Evolutionary conservation across 2,329 filamentous ascomycete genomes (phyloP), one percentile per base, ranked within the genome.

Genomic region (Pseudogymnoascus sp.): DNA sequence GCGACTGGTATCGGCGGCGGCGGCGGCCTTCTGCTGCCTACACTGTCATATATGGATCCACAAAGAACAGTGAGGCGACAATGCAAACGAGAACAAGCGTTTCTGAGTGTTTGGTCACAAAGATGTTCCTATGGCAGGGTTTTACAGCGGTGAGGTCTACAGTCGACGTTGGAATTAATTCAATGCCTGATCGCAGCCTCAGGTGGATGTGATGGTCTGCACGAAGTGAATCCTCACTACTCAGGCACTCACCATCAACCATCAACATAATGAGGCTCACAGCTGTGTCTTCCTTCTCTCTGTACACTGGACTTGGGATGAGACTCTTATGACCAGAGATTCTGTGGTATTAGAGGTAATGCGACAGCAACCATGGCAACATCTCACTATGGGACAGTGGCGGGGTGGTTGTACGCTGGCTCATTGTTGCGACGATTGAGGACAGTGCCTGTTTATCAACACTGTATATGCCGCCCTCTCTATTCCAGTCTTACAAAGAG

Each of bases 1-100:
- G 66, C 79, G 97, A 0, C 80, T 91, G 4, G 78, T 78, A 0
- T 76, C 97, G 19, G 90, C 89, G 0, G 77, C 82, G 0, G 77
- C 82, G 1, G 72, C 89, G 2, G 45, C 45, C n/a, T 55, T 52
- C 26, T 31, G 26, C 8, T 55, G 45, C 23, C 26, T 55, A 31
- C 45, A 55, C 16, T 55, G 45, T 31, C 26, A 55, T 55, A 4
- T 8, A 55, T 55, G n/a, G 26, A 26, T 55, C 31, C 45, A 33
- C 45, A 55, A 52, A 55, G n/a, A 19, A 55, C 45, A 55, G 45
- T 55, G 26, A 55, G 31, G 45, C 45, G 10, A 55, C 45, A 11
- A 55, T 55, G 45, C 45, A 12, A 52, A 12, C 12, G 8, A 8
- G 26, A 55, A 55, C 26, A 31, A 19, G n/a, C 10, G 45, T 55